A percentile compares a stretch with the other conserved stretches of the same genome.
These are phyloP conservation scores for Cystofilobasidium macerans DNA, from an alignment of 768 basidiomycete species.

Conservation along the genomic window DNA sequence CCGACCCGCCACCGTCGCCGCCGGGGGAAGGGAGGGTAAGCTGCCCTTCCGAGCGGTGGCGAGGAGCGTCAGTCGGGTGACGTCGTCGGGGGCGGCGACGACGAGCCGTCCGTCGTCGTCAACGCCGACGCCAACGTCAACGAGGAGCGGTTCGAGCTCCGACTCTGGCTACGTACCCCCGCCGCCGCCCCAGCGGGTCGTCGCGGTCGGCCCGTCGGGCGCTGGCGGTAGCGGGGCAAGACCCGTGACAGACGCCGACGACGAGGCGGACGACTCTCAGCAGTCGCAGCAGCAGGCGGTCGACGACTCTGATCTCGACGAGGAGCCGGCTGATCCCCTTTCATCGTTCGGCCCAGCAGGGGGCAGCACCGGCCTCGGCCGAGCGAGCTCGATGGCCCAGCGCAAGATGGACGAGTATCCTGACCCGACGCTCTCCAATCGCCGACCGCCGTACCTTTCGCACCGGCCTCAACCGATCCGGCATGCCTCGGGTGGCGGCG, in stretches of 20 bases:
- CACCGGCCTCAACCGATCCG: slow-evolving; percentile 31
- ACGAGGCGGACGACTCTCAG: neutral
- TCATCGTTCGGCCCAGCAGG: too few relatives aligned
- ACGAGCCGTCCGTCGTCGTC: neutral
- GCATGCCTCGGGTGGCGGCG: slow-evolving; percentile 27
- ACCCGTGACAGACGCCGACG: neutral
- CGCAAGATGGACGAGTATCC: slow-evolving; percentile 38
- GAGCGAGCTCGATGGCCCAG: neutral
- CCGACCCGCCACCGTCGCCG: too few relatives aligned
- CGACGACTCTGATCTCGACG: slow-evolving; percentile 5
- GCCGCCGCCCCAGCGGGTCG: neutral
- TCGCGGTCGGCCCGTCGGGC: neutral
- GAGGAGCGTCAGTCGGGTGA: neutral
- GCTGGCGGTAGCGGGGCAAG: too few relatives aligned
- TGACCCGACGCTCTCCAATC: slow-evolving; percentile 41
- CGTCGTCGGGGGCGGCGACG: neutral
- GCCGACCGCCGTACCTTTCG: slow-evolving; percentile 38
- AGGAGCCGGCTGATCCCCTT: neutral
- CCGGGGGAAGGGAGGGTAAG: too few relatives aligned
- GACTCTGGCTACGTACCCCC: neutral
- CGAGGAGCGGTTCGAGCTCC: neutral
- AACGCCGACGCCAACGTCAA: neutral
- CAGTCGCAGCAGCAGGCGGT: too few relatives aligned
- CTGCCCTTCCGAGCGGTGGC: neutral
- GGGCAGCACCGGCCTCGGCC: neutral